Percentiles rank a stretch among this genome's conserved stretches.
Evolutionary conservation across 2,329 filamentous ascomycete species (phyloP).

Genomic region (Neonectria coccinea): DNA sequence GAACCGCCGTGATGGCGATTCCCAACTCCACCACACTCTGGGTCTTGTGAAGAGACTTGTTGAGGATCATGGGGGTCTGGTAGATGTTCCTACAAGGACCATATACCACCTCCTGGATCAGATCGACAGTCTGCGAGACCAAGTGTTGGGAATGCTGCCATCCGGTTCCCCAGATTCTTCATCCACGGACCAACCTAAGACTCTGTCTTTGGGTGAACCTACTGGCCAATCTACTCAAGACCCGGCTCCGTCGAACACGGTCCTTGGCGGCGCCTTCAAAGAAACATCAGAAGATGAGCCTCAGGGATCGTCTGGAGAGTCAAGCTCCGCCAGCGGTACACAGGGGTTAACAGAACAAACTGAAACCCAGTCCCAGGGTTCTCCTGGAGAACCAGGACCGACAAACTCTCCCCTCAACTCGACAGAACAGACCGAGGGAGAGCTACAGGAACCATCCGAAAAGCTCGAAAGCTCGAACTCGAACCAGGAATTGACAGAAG

Average conservation of each 20-base stretch:
- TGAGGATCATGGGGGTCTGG: slow-evolving; percentile 39
- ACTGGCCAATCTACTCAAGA: not conserved
- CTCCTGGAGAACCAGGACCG: not conserved
- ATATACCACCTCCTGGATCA: slow-evolving; percentile 46
- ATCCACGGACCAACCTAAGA: slow-evolving; percentile 1
- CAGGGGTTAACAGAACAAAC: not conserved
- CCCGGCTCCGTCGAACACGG: slow-evolving; percentile 7
- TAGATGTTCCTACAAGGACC: slow-evolving; percentile 43
- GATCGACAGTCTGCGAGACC: slow-evolving; percentile 44
- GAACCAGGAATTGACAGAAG: not conserved
- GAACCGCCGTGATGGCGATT: slow-evolving; percentile 20
- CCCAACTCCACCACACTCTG: slow-evolving; percentile 32
- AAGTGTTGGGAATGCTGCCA: slow-evolving; percentile 45
- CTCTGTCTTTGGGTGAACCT: slow-evolving; percentile 1
- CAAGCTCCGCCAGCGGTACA: not conserved
- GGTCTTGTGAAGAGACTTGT: slow-evolving; percentile 41
- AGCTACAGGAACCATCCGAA: not conserved
- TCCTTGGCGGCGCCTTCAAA: slow-evolving; percentile 11
- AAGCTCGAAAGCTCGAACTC: not conserved
- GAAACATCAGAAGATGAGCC: not conserved
- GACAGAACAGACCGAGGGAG: not conserved
- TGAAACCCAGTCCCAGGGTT: not conserved
- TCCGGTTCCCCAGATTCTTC: slow-evolving; percentile 16
- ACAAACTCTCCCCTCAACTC: not conserved
- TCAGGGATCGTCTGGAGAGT: not conserved